These are phyloP conservation scores for Kernera saxatilis DNA, from an alignment of 345 rosid genomes.

Conservation along the genomic window DNA sequence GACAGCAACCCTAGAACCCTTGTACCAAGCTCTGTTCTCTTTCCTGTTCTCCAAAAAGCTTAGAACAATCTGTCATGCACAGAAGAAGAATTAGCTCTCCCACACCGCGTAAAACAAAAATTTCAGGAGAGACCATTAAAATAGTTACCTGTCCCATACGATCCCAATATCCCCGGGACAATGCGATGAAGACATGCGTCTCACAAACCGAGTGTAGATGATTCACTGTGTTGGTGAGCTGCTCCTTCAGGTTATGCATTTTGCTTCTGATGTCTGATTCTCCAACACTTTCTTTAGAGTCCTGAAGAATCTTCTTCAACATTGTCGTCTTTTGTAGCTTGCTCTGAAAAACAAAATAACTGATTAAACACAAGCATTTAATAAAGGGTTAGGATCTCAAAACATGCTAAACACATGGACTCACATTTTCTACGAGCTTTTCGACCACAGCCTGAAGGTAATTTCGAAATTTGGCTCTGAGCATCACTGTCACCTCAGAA, in stretches of 20 bases:
- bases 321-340: slow-evolving; percentile 73
- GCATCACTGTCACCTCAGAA: slow-evolving; percentile 92
- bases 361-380: not conserved
- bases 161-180: slow-evolving; percentile 94
- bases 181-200: slow-evolving; percentile 68
- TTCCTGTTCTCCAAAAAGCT: slow-evolving; percentile 92
- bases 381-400: not conserved
- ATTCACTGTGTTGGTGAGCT: slow-evolving; percentile 66
- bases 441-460: slow-evolving; percentile 91
- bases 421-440: slow-evolving; percentile 86
- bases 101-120: not conserved
- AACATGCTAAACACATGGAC: slow-evolving; percentile 25
- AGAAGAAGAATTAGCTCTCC: slow-evolving; percentile 1
- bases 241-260: slow-evolving; percentile 83
- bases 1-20: slow-evolving; percentile 77
- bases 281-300: slow-evolving; percentile 74
- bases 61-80: slow-evolving; percentile 58
- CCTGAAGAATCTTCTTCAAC: slow-evolving; percentile 91
- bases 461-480: slow-evolving; percentile 82
- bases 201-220: slow-evolving; percentile 75
- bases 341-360: slow-evolving; percentile 40
- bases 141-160: slow-evolving; percentile 80
- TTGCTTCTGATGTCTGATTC: slow-evolving; percentile 74
- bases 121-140: not conserved
- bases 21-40: slow-evolving; percentile 95